Conservation (phyloP, 2,329 filamentous ascomycete genomes). For the Colletotrichum lentis region DNA sequence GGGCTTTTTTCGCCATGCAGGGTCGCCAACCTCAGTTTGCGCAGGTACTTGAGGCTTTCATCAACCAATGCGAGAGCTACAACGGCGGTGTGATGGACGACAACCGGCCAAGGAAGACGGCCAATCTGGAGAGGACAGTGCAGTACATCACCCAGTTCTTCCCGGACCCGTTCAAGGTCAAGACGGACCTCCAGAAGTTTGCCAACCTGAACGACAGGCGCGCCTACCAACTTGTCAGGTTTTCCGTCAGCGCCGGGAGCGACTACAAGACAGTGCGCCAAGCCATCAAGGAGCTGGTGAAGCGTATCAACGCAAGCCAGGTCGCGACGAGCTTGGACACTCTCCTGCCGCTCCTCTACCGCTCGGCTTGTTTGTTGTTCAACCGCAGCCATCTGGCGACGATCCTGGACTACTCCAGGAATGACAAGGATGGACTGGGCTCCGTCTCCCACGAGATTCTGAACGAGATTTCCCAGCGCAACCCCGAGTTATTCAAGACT, state of each 20-base stretch:
- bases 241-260: slow-evolving; percentile 82
- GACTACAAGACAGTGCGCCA: slow-evolving; percentile 92
- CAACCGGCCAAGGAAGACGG: slow-evolving; percentile 74
- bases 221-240: slow-evolving; percentile 87
- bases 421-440: slow-evolving; percentile 80
- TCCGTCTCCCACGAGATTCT: slow-evolving; percentile 85
- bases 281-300: slow-evolving; percentile 88
- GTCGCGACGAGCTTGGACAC: slow-evolving; percentile 77
- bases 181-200: slow-evolving; percentile 85
- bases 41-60: slow-evolving; percentile 76
- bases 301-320: slow-evolving; percentile 76
- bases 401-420: slow-evolving; percentile 87
- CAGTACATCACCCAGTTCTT: slow-evolving; percentile 77
- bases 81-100: slow-evolving; percentile 85
- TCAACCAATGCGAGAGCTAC: slow-evolving; percentile 86
- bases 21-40: slow-evolving; percentile 78
- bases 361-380: slow-evolving; percentile 84
- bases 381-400: slow-evolving; percentile 93
- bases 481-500: slow-evolving; percentile 89
- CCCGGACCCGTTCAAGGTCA: slow-evolving; percentile 76
- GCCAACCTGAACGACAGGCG: slow-evolving; percentile 90
- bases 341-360: slow-evolving; percentile 81
- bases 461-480: slow-evolving; percentile 88
- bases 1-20: slow-evolving; percentile 88
- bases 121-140: slow-evolving; percentile 75